Evolutionary conservation across 108 stramenopile species (phyloP), one percentile per base, ranked within the genome.

Genomic region (Tribonema minus): DNA sequence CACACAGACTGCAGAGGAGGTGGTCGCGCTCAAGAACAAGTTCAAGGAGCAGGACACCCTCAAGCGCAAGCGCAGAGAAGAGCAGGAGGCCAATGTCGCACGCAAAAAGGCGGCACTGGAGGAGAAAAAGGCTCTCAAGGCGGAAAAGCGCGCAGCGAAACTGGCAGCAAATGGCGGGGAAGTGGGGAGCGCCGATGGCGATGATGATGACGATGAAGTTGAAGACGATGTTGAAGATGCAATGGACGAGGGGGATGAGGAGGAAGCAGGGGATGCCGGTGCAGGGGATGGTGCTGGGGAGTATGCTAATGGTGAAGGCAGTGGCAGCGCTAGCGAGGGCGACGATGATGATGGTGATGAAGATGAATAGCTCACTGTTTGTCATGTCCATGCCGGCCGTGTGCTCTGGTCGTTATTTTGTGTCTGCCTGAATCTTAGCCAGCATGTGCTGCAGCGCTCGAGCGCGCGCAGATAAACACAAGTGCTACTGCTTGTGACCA

Each of bases 11-110:
- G n/a, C n/a, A n/a, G n/a, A n/a, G n/a, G n/a, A n/a, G n/a, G n/a
- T n/a, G n/a, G n/a, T n/a, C n/a, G n/a, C n/a, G n/a, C n/a, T n/a
- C n/a, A n/a, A n/a, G n/a, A n/a, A n/a, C n/a, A 69, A 84, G 81
- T 37, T 82, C 58, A 33, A 81, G 30, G 61, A 67, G 34, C 7
- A 37, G 77, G 83, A 82, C 28, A 64, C 12, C 20, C 58, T 72
- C 25, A 84, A 80, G 66, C 74, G 80, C 37, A 71, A 72, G 73
- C 61, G 86, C 23, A 54, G 79, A 33, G 66, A 79, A 25, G 84
- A 81, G 54, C 88, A 88, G 40, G 86, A 81, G 60, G 87, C 36
- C 15, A 85, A 88, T 38, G 87, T 88, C 20, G 76, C 81, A 26
- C 41, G 75, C 32, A 88, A 89, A 28, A 72, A 84, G 62, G 74